A percentile compares a stretch with the other conserved stretches of the same genome.
phyloP scores from a whole-genome alignment of 352 stramenopile genomes.

The Aphanomyces euteiches region DNA sequence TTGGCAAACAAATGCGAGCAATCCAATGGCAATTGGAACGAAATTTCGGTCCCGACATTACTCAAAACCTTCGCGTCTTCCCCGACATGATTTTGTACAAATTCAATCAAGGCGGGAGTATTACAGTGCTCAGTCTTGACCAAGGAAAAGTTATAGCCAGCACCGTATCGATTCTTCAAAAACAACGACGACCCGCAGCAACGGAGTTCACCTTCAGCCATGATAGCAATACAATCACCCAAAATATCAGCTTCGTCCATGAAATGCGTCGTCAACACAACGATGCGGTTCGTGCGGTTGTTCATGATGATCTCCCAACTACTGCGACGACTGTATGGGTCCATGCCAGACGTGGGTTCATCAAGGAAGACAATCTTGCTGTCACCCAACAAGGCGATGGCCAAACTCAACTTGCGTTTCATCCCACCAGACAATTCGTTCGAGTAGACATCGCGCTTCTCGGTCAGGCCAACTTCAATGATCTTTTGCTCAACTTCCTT shows the following conservation, averaged over 20 bases:
- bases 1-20: slow-evolving; percentile 48
- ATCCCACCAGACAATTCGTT: too few relatives aligned
- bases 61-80: slow-evolving; percentile 42
- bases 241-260: slow-evolving; percentile 88
- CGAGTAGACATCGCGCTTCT: too few relatives aligned
- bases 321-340: too few relatives aligned
- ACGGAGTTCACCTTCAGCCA: slow-evolving; percentile 67
- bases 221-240: slow-evolving; percentile 78
- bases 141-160: slow-evolving; percentile 71
- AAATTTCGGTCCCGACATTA: slow-evolving; percentile 70
- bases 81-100: slow-evolving; percentile 46
- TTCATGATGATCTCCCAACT: too few relatives aligned
- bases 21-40: slow-evolving; percentile 68
- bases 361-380: too few relatives aligned
- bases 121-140: slow-evolving; percentile 41
- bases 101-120: slow-evolving; percentile 34
- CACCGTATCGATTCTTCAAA: slow-evolving; percentile 79
- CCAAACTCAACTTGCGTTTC: too few relatives aligned
- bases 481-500: too few relatives aligned
- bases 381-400: too few relatives aligned
- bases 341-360: too few relatives aligned
- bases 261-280: slow-evolving; percentile 41
- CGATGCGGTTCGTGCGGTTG: too few relatives aligned
- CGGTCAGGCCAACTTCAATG: too few relatives aligned
- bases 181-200: slow-evolving; percentile 67